These are phyloP conservation scores for Cercospora janseana DNA, from an alignment of 2,329 filamentous ascomycete genomes.

Conservation along the genomic window DNA sequence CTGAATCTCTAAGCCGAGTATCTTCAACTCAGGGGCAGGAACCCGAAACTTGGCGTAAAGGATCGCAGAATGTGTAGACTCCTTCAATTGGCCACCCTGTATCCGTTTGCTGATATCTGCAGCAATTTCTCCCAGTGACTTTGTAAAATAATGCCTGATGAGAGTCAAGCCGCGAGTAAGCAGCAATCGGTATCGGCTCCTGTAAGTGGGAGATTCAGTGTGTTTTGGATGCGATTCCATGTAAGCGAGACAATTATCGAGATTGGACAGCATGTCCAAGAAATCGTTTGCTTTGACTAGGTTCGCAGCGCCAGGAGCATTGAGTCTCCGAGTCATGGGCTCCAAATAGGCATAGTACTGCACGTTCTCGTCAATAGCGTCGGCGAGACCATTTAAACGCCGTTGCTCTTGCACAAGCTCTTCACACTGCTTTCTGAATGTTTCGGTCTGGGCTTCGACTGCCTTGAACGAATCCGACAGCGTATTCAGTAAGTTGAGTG, in stretches of 20 bases:
- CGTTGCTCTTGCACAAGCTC: slow-evolving; percentile 79
- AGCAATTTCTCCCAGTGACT: slow-evolving; percentile 60
- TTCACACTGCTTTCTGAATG: slow-evolving; percentile 89
- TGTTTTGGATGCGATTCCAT: slow-evolving; percentile 85
- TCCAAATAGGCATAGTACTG: slow-evolving; percentile 94
- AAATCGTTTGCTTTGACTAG: slow-evolving; percentile 83
- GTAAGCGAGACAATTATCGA: slow-evolving; percentile 89
- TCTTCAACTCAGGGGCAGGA: slow-evolving; percentile 63
- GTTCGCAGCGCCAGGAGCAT: slow-evolving; percentile 84
- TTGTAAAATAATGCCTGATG: slow-evolving; percentile 65
- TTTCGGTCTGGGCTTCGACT: slow-evolving; percentile 87
- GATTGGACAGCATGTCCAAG: slow-evolving; percentile 78
- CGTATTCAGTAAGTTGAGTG: slow-evolving; percentile 71
- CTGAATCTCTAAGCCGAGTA: slow-evolving; percentile 65
- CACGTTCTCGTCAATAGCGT: slow-evolving; percentile 84
- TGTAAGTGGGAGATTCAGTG: slow-evolving; percentile 81
- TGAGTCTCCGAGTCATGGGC: slow-evolving; percentile 81
- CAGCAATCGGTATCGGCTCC: slow-evolving; percentile 80
- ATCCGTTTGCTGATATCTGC: slow-evolving; percentile 62
- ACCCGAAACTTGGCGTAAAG: slow-evolving; percentile 70
- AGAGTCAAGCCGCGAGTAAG: slow-evolving; percentile 67
- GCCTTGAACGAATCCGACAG: slow-evolving; percentile 82
- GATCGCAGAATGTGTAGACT: slow-evolving; percentile 68
- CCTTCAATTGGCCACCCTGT: slow-evolving; percentile 65
- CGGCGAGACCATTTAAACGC: slow-evolving; percentile 72